Conservation (phyloP, 2,329 filamentous ascomycete species). For the Colletotrichum cordylinicola region DNA sequence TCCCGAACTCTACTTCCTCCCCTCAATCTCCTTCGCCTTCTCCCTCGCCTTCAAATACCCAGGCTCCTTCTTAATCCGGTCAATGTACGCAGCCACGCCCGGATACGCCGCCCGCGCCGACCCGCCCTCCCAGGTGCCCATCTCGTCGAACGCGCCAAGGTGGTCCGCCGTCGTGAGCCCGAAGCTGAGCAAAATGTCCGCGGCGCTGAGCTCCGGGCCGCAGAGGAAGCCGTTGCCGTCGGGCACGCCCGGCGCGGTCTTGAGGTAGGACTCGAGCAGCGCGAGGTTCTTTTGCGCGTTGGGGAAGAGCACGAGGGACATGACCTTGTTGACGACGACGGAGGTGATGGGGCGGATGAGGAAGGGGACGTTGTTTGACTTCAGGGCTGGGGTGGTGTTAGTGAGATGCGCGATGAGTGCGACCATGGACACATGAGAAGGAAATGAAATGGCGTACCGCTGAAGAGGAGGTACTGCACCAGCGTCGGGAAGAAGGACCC, state of each 20-base stretch:
- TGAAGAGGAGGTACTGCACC: constrained; percentile 56
- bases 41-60: constrained; percentile 53
- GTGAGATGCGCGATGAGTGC: too few species aligned
- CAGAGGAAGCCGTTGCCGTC: constrained; percentile 52
- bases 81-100: constrained; percentile 51
- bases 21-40: constrained; percentile 56
- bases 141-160: constrained; percentile 40
- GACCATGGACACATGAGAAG: too few species aligned
- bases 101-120: constrained; percentile 46
- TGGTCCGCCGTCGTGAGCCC: constrained; percentile 46
- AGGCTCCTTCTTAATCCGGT: constrained; percentile 48
- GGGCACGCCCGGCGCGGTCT: constrained; percentile 40
- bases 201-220: constrained; percentile 53
- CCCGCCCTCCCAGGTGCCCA: constrained; percentile 47
- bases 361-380: constrained; percentile 54
- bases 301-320: constrained; percentile 48
- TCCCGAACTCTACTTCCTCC: constrained; percentile 12
- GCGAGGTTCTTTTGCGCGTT: constrained; percentile 52
- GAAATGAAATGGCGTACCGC: neutral
- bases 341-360: constrained; percentile 57
- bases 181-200: constrained; percentile 61
- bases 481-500: constrained; percentile 81
- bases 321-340: constrained; percentile 48
- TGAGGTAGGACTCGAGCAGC: constrained; percentile 55
- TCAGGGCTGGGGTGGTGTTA: constrained; percentile 39